phyloP scores from a whole-genome alignment of 179 eudicot species.

The Silene coronaria region DNA sequence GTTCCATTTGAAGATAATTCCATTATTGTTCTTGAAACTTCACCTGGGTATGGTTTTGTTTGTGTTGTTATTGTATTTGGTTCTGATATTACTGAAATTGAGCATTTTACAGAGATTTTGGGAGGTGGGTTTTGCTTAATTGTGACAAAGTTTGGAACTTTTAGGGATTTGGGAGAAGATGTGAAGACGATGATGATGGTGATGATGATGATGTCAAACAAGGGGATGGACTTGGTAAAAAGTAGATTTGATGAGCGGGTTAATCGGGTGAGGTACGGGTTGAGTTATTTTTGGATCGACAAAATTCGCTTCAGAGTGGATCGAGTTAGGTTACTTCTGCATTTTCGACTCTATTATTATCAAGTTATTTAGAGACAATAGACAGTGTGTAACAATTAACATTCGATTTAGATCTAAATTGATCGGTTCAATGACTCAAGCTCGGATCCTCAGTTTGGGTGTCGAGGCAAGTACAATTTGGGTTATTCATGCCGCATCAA shows the following conservation, averaged over 20 bases:
- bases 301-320: too few relatives aligned
- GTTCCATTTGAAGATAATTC: conserved; percentile 69
- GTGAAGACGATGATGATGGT: neutral
- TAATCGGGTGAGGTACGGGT: neutral
- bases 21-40: conserved; percentile 86
- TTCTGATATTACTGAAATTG: conserved; percentile 42
- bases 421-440: too few relatives aligned
- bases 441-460: too few relatives aligned
- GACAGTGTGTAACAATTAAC: too few relatives aligned
- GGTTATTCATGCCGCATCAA: too few relatives aligned
- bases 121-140: conserved; percentile 26
- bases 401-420: too few relatives aligned
- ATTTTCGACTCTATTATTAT: too few relatives aligned
- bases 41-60: conserved; percentile 64
- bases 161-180: neutral
- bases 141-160: conserved; percentile 24
- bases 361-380: too few relatives aligned
- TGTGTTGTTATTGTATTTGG: conserved; percentile 17
- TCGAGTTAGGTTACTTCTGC: too few relatives aligned
- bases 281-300: too few relatives aligned
- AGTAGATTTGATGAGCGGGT: too few relatives aligned
- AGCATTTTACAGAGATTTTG: conserved; percentile 27
- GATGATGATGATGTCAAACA: neutral
- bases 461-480: too few relatives aligned
- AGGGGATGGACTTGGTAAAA: neutral